A percentile compares a stretch with the other conserved stretches of the same genome.
Evolutionary conservation across 441 rosid species (phyloP).

Genomic region (Biscutella laevigata): DNA sequence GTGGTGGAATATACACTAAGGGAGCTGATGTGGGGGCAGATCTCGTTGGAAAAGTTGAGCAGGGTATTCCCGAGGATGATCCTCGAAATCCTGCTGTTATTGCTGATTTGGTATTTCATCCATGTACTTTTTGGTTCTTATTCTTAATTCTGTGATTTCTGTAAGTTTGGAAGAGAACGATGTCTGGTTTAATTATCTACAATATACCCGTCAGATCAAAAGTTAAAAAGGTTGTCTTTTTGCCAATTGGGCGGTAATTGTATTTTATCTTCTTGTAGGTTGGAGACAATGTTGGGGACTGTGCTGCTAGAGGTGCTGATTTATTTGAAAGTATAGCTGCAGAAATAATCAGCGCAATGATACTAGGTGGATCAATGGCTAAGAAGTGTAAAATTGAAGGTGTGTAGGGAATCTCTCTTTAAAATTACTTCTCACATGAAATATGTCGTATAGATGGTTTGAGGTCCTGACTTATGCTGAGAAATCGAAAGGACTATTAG

Average conservation of each 20-base stretch:
- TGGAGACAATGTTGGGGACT: constrained; percentile 98
- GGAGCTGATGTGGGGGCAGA: constrained; percentile 99
- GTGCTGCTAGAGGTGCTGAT: constrained; percentile 99
- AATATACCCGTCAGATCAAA: not conserved
- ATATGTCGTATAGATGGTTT: constrained; percentile 6
- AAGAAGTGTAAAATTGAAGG: constrained; percentile 89
- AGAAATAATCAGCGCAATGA: constrained; percentile 98
- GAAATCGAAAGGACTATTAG: not conserved
- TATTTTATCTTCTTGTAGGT: constrained; percentile 42
- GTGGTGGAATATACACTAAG: constrained; percentile 97
- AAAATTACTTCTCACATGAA: constrained; percentile 2
- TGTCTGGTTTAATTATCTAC: not conserved
- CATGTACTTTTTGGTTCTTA: constrained; percentile 4
- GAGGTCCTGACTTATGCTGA: constrained; percentile 8
- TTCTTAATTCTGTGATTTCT: not conserved
- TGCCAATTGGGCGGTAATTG: constrained; percentile 3
- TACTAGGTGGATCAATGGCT: constrained; percentile 98
- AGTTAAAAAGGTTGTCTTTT: not conserved
- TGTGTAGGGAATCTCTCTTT: constrained; percentile 25
- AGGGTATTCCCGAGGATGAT: constrained; percentile 99
- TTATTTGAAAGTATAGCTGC: constrained; percentile 99
- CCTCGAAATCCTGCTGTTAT: constrained; percentile 99
- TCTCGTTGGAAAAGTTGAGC: constrained; percentile 97
- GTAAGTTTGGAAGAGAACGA: not conserved
- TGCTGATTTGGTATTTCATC: constrained; percentile 79